phyloP scores from a whole-genome alignment of 768 basidiomycete species.

The Kockovaella imperatae region DNA sequence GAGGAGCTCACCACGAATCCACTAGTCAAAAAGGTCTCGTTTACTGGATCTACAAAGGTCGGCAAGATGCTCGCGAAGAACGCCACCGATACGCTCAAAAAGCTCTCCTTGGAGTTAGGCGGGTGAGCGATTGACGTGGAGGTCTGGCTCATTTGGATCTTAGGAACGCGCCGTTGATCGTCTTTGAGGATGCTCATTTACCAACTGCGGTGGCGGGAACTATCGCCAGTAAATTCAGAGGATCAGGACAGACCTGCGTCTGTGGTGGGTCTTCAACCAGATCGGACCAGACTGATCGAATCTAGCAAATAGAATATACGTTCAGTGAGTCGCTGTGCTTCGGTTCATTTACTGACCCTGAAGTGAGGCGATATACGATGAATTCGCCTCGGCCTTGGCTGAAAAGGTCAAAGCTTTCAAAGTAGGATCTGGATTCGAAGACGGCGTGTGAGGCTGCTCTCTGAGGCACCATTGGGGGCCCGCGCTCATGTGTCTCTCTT shows the following conservation, averaged over 20 bases:
- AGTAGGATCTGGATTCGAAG: slow-evolving; percentile 77
- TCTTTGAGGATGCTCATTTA: slow-evolving; percentile 92
- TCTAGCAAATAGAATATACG: slow-evolving; percentile 71
- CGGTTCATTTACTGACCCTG: neutral
- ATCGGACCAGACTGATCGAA: slow-evolving; percentile 52
- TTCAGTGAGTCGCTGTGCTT: slow-evolving; percentile 51
- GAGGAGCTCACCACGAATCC: slow-evolving; percentile 89
- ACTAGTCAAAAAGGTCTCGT: slow-evolving; percentile 76
- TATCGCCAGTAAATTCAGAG: slow-evolving; percentile 43
- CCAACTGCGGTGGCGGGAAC: slow-evolving; percentile 80
- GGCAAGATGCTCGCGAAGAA: slow-evolving; percentile 47
- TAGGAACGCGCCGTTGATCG: slow-evolving; percentile 89
- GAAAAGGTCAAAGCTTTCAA: slow-evolving; percentile 55
- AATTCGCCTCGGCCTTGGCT: slow-evolving; percentile 79
- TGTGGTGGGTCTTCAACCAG: slow-evolving; percentile 47
- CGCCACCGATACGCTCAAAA: slow-evolving; percentile 43
- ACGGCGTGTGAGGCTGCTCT: slow-evolving; percentile 52
- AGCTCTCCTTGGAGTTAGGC: slow-evolving; percentile 42
- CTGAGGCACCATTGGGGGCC: neutral
- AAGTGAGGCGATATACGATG: slow-evolving; percentile 70
- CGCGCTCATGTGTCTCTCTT: slow-evolving; percentile 5
- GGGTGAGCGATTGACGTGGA: slow-evolving; percentile 14
- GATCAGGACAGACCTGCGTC: slow-evolving; percentile 45
- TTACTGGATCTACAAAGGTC: slow-evolving; percentile 56
- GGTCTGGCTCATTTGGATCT: slow-evolving; percentile 46